Evolutionary conservation across 192 early-diverging fungal species (phyloP).

Genomic region (Cetraspora pellucida): DNA sequence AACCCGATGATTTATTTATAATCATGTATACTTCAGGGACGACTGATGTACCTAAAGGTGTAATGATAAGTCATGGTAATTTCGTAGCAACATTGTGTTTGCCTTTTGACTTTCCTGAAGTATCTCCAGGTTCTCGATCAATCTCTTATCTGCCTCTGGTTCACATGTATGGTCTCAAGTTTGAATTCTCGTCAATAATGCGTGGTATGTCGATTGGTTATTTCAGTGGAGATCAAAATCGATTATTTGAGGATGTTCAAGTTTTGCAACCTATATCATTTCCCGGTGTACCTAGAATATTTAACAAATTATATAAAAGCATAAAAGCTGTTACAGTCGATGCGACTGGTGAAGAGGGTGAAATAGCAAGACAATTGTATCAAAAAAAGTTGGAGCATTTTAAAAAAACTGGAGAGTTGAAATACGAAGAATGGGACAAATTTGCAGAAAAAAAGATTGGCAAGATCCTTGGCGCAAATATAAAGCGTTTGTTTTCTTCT

Average conservation of each 20-base stretch:
- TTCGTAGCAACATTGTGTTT: conserved; percentile 55
- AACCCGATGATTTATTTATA: conserved; percentile 68
- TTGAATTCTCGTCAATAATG: conserved; percentile 59
- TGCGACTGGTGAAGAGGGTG: conserved; percentile 66
- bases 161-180: conserved; percentile 87
- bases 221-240: conserved; percentile 46
- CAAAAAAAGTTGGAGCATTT: conserved; percentile 57
- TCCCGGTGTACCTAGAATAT: conserved; percentile 87
- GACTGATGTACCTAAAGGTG: conserved; percentile 54
- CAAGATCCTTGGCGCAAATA: conserved; percentile 75
- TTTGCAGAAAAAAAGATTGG: conserved; percentile 70
- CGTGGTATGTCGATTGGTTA: conserved; percentile 76
- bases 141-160: conserved; percentile 40
- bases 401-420: conserved; percentile 53
- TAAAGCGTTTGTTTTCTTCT: conserved; percentile 79
- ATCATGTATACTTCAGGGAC: conserved; percentile 88
- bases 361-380: conserved; percentile 62
- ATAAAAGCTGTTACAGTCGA: conserved; percentile 67
- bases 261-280: conserved; percentile 85
- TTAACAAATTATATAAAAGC: conserved; percentile 91
- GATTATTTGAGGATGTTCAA: conserved; percentile 67
- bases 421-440: conserved; percentile 74
- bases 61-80: conserved; percentile 83
- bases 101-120: background rate
- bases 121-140: background rate